phyloP scores from a whole-genome alignment of 2,329 filamentous ascomycete species.

The Boeremia exigua region DNA sequence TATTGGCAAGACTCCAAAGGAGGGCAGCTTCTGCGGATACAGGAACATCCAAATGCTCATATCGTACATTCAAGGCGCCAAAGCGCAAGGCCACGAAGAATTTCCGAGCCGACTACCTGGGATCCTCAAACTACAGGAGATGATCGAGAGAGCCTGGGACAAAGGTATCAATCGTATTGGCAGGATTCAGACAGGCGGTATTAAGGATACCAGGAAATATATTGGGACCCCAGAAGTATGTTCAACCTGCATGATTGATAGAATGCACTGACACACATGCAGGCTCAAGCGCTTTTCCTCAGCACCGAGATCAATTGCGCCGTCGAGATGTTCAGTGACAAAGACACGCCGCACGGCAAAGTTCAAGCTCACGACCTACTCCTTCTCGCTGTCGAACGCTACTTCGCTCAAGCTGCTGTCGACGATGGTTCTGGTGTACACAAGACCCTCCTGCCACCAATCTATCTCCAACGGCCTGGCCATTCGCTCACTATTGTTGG shows the following conservation, averaged over 20 bases:
- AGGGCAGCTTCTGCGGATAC: slow-evolving; percentile 94
- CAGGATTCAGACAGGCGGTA: slow-evolving; percentile 81
- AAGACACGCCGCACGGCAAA: slow-evolving; percentile 51
- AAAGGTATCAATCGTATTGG: slow-evolving; percentile 77
- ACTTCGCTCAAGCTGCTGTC: slow-evolving; percentile 68
- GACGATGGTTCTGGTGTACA: slow-evolving; percentile 65
- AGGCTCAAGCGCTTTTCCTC: slow-evolving; percentile 81
- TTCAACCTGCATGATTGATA: background rate
- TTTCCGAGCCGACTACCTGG: slow-evolving; percentile 71
- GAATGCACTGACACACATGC: slow-evolving; percentile 17
- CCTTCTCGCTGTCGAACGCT: slow-evolving; percentile 72
- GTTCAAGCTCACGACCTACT: slow-evolving; percentile 61
- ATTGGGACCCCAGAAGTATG: slow-evolving; percentile 88
- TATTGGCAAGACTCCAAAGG: slow-evolving; percentile 77
- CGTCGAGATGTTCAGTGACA: slow-evolving; percentile 60
- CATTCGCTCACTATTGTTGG: slow-evolving; percentile 93
- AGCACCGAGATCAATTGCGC: slow-evolving; percentile 66
- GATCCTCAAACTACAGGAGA: slow-evolving; percentile 82
- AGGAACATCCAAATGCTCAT: slow-evolving; percentile 92
- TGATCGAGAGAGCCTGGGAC: slow-evolving; percentile 90
- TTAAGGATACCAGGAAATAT: slow-evolving; percentile 88
- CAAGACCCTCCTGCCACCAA: slow-evolving; percentile 75
- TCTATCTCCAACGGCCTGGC: slow-evolving; percentile 90
- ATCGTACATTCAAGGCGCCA: slow-evolving; percentile 73
- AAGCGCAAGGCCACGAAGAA: slow-evolving; percentile 62